Conservation (phyloP, 2,329 filamentous ascomycete genomes). For the Trichoderma semiorbis region DNA sequence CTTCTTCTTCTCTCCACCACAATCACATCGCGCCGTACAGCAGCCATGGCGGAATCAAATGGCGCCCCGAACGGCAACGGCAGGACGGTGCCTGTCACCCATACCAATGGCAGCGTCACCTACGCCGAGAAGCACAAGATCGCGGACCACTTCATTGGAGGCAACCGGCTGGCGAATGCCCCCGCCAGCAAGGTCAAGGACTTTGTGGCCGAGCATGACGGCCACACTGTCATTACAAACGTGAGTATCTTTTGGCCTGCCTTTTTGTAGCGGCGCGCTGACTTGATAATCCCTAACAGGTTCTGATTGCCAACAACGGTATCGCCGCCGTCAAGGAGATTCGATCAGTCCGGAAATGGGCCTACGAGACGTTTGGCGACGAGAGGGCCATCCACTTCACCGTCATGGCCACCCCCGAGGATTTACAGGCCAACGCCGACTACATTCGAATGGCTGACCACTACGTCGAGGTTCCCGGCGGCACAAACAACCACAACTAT, state of each 20-base stretch:
- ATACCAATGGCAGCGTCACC: slow-evolving; percentile 59
- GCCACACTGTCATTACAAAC: slow-evolving; percentile 97
- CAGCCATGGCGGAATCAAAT: slow-evolving; percentile 47
- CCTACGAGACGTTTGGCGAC: slow-evolving; percentile 98
- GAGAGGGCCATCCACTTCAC: slow-evolving; percentile 98
- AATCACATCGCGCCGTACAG: slow-evolving; percentile 6
- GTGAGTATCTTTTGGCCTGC: slow-evolving; percentile 67
- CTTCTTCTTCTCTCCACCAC: not conserved
- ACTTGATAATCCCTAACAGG: slow-evolving; percentile 48
- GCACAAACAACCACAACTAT: slow-evolving; percentile 99
- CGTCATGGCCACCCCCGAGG: slow-evolving; percentile 98
- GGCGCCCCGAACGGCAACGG: slow-evolving; percentile 40
- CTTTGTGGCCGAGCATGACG: slow-evolving; percentile 84
- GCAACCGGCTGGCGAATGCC: slow-evolving; percentile 81
- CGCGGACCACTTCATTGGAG: slow-evolving; percentile 92
- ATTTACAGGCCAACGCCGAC: slow-evolving; percentile 94
- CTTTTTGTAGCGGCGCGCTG: no score
- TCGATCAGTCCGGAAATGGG: slow-evolving; percentile 98
- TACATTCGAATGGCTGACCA: slow-evolving; percentile 99
- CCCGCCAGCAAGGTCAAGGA: slow-evolving; percentile 87
- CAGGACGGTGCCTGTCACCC: slow-evolving; percentile 50
- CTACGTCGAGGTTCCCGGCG: slow-evolving; percentile 97
- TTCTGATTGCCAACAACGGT: slow-evolving; percentile 98
- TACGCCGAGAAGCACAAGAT: slow-evolving; percentile 80
- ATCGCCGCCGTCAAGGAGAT: slow-evolving; percentile 99